A percentile compares a stretch with the other conserved stretches of the same genome.
These are phyloP conservation scores for Discostella stelligeroides DNA, from an alignment of 108 stramenopile genomes.

Conservation along the genomic window DNA sequence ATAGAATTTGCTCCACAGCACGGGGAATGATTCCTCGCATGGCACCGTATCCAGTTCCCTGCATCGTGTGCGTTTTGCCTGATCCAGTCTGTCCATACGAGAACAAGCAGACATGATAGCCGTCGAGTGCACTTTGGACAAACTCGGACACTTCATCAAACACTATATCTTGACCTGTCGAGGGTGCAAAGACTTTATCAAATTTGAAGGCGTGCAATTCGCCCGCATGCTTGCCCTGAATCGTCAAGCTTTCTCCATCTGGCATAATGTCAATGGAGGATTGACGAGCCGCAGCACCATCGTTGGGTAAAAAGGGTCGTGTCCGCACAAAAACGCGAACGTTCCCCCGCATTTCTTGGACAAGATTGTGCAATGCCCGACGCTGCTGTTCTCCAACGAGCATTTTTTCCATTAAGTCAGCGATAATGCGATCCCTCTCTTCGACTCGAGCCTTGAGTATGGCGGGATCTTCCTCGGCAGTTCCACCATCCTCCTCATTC, in stretches of 20 bases:
- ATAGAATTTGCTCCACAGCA: conserved; percentile 88
- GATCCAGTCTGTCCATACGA: conserved; percentile 79
- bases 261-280: conserved; percentile 47
- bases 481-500: conserved; percentile 22
- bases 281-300: conserved; percentile 32
- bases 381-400: conserved; percentile 85
- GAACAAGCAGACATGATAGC: conserved; percentile 89
- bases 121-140: conserved; percentile 92
- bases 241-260: conserved; percentile 54
- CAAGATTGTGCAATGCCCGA: conserved; percentile 81
- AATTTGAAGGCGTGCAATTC: conserved; percentile 68
- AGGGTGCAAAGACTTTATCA: conserved; percentile 85
- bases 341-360: conserved; percentile 90
- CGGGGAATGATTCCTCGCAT: conserved; percentile 94
- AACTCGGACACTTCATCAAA: conserved; percentile 92
- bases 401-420: conserved; percentile 82
- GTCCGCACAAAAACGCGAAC: conserved; percentile 88
- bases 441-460: conserved; percentile 89
- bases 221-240: conserved; percentile 32
- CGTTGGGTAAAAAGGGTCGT: conserved; percentile 80
- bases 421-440: conserved; percentile 76
- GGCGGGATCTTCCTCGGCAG: conserved; percentile 80
- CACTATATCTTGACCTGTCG: conserved; percentile 75
- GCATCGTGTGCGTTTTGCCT: conserved; percentile 92
- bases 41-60: conserved; percentile 75